These are phyloP conservation scores for Zygoascus biomembranicola DNA, from an alignment of 805 yeast genomes.

Conservation along the genomic window DNA sequence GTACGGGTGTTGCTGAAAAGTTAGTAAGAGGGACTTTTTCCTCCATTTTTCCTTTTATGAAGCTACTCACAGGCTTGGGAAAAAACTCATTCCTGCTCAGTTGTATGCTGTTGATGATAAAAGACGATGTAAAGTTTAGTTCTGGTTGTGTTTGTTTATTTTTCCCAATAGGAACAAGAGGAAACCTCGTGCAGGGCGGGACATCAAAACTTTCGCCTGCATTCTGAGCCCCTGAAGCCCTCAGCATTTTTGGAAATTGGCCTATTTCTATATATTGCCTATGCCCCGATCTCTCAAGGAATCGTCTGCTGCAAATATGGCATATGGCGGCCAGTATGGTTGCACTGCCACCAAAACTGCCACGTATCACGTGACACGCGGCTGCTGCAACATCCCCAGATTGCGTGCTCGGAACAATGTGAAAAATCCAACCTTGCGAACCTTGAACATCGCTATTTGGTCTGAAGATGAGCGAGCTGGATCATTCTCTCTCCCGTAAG, in stretches of 20 bases:
- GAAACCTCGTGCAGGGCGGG: neutral
- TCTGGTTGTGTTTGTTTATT: neutral
- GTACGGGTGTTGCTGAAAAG: constrained; percentile 21
- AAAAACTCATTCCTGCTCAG: constrained; percentile 12
- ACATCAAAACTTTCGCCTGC: too few relatives aligned
- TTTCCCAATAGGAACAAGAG: neutral
- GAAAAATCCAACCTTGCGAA: too few relatives aligned
- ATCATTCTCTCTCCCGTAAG: constrained; percentile 35
- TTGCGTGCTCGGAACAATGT: neutral
- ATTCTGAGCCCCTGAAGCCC: too few relatives aligned
- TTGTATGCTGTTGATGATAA: neutral
- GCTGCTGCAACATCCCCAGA: neutral
- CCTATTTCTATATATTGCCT: too few relatives aligned
- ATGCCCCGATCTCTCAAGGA: too few relatives aligned
- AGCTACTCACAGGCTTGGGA: constrained; percentile 14
- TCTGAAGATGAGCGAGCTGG: constrained; percentile 4
- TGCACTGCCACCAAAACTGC: neutral
- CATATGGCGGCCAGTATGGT: too few relatives aligned
- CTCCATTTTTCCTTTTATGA: too few relatives aligned
- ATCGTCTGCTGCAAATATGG: too few relatives aligned
- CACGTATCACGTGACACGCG: neutral
- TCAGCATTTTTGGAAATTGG: too few relatives aligned
- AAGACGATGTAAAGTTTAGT: neutral
- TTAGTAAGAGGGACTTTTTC: too few relatives aligned
- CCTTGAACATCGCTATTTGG: too few relatives aligned